A percentile compares a stretch with the other conserved stretches of the same genome.
These are phyloP conservation scores for Tetragonia tetragonoides DNA, from an alignment of 148 eudicot genomes.

Conservation along the genomic window DNA sequence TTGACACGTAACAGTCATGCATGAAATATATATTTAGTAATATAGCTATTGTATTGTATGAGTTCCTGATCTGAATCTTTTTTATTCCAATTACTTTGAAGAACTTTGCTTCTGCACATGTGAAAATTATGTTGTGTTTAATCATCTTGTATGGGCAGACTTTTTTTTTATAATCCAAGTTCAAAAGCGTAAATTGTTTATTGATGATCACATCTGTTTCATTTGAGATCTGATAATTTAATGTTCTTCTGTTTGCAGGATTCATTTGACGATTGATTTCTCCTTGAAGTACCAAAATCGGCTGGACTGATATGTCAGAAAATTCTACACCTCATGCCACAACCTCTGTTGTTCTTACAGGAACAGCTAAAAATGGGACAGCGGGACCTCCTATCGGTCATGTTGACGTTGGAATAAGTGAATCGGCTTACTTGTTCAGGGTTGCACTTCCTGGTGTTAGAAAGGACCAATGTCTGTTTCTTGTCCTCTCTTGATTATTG, in stretches of 20 bases:
- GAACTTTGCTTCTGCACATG: not conserved
- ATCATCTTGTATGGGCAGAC: not conserved
- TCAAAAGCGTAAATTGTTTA: not conserved
- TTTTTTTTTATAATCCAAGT: not conserved
- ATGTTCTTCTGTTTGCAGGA: constrained; percentile 9
- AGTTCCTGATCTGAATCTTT: no score
- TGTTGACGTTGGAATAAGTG: constrained; percentile 73
- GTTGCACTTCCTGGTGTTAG: constrained; percentile 86
- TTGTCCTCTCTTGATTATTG: not conserved
- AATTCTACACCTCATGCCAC: constrained; percentile 4
- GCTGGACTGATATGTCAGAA: constrained; percentile 29
- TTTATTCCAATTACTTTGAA: not conserved
- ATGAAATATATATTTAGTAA: not conserved
- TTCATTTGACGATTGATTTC: not conserved
- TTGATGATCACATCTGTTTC: not conserved
- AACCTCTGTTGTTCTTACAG: constrained; percentile 44
- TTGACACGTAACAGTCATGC: not conserved
- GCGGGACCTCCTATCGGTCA: constrained; percentile 70
- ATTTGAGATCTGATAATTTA: not conserved
- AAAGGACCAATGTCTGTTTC: constrained; percentile 60
- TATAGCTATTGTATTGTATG: no score
- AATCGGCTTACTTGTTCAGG: constrained; percentile 63
- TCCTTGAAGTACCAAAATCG: not conserved
- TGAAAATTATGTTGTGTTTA: not conserved
- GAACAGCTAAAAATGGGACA: constrained; percentile 64